Evolutionary conservation across 192 early-diverging fungal species (phyloP).

Genomic region (Linnemannia exigua): DNA sequence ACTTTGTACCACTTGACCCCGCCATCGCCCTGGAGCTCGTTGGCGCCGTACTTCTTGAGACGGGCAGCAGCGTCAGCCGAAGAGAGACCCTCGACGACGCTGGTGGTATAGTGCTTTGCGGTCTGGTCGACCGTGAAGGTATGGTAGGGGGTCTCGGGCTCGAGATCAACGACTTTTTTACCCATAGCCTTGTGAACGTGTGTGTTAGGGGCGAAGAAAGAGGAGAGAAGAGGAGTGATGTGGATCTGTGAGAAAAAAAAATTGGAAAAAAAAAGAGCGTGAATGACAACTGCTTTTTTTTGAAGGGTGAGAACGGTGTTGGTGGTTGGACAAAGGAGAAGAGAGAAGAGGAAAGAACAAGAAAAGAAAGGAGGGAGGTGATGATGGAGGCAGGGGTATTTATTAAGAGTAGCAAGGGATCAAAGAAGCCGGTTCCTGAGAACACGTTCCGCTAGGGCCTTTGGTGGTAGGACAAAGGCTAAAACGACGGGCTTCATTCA

Average conservation of each 20-base stretch:
- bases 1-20: constrained; percentile 75
- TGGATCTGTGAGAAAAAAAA: not conserved
- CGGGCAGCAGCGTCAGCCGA: constrained; percentile 63
- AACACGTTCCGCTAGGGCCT: constrained; percentile 1
- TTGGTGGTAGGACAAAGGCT: constrained; percentile 1
- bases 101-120: constrained; percentile 28
- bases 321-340: not conserved
- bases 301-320: not conserved
- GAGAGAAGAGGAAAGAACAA: not conserved
- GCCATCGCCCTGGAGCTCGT: constrained; percentile 78
- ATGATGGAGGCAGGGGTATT: not conserved
- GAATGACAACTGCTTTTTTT: constrained; percentile 2
- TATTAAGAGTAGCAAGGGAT: not conserved
- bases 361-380: not conserved
- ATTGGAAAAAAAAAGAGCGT: constrained; percentile 8
- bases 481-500: not conserved
- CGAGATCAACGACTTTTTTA: constrained; percentile 32
- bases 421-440: not conserved
- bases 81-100: constrained; percentile 57
- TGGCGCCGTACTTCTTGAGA: constrained; percentile 61
- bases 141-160: constrained; percentile 48
- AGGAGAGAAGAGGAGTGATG: not conserved
- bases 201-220: not conserved
- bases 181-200: constrained; percentile 14
- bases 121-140: constrained; percentile 42